Percentiles rank a stretch among this genome's conserved stretches.
phyloP scores from a whole-genome alignment of 192 early-diverging fungal genomes.

The Ambispora gerdemannii region DNA sequence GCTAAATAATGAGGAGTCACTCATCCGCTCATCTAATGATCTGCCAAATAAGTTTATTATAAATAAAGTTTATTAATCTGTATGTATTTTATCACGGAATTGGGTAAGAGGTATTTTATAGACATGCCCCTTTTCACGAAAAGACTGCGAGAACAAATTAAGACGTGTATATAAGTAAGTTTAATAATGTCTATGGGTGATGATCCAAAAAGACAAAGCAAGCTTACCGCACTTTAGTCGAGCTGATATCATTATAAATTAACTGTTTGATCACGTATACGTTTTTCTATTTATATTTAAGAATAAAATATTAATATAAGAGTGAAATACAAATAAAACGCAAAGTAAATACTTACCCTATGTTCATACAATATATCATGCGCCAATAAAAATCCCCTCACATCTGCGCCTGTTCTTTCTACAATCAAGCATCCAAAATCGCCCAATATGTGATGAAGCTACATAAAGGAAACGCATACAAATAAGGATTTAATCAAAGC shows the following conservation, averaged over 20 bases:
- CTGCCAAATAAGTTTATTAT: slow-evolving; percentile 25
- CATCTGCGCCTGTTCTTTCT: slow-evolving; percentile 91
- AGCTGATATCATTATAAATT: slow-evolving; percentile 97
- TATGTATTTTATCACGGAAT: slow-evolving; percentile 90
- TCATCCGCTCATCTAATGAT: too few relatives aligned
- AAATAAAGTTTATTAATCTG: slow-evolving; percentile 71
- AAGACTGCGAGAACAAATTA: slow-evolving; percentile 47
- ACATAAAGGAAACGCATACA: not conserved
- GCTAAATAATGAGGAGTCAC: too few relatives aligned
- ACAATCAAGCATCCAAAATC: slow-evolving; percentile 92
- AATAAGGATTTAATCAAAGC: not conserved
- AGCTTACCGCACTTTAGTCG: slow-evolving; percentile 84
- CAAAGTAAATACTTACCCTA: slow-evolving; percentile 62
- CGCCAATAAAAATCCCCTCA: slow-evolving; percentile 86
- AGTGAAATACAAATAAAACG: not conserved
- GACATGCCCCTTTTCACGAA: slow-evolving; percentile 94
- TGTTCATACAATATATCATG: slow-evolving; percentile 89
- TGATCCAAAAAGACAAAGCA: not conserved
- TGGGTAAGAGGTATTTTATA: slow-evolving; percentile 91
- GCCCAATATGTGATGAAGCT: slow-evolving; percentile 89
- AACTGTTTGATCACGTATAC: slow-evolving; percentile 93
- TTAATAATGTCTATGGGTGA: too few relatives aligned
- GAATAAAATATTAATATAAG: too few relatives aligned
- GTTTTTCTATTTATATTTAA: slow-evolving; percentile 63
- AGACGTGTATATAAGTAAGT: not conserved